Evolutionary conservation across 2,329 filamentous ascomycete species (phyloP).

Genomic region (Microcyclospora pomicola): DNA sequence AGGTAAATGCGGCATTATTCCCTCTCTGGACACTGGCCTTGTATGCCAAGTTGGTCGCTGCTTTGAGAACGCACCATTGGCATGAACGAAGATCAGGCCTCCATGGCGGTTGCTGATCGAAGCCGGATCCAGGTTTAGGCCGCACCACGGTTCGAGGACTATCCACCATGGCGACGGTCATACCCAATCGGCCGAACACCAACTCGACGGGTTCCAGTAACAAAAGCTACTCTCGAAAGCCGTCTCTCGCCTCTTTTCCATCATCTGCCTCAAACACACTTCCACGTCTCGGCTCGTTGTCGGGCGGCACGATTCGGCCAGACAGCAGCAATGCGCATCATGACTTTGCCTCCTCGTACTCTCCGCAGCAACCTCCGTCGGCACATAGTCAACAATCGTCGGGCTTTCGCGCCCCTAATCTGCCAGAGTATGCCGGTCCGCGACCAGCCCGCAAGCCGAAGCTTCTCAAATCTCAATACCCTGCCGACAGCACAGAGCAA

Average conservation of each 20-base stretch:
- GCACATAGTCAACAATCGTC: not conserved
- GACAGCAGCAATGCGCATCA: slow-evolving; percentile 2
- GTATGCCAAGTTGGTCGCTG: no score
- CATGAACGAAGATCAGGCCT: no score
- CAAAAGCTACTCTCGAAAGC: slow-evolving; percentile 11
- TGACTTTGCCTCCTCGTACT: not conserved
- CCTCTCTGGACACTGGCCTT: no score
- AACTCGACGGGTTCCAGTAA: slow-evolving; percentile 11
- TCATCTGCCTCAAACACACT: slow-evolving; percentile 5
- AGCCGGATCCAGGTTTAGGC: no score
- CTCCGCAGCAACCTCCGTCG: not conserved
- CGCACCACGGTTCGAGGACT: no score
- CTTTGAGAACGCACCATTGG: no score
- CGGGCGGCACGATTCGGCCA: slow-evolving; percentile 1
- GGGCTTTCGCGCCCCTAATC: not conserved
- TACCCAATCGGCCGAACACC: slow-evolving; percentile 17
- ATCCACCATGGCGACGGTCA: slow-evolving; percentile 17
- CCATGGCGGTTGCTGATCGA: no score
- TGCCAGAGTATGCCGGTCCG: not conserved
- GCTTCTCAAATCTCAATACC: slow-evolving; percentile 35
- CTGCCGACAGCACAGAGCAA: slow-evolving; percentile 45
- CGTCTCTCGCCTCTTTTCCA: slow-evolving; percentile 18
- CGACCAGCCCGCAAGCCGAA: not conserved
- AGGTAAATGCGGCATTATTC: no score
- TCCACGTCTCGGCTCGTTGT: not conserved